phyloP scores from a whole-genome alignment of 306 rosid genomes.

The Styphnolobium japonicum region DNA sequence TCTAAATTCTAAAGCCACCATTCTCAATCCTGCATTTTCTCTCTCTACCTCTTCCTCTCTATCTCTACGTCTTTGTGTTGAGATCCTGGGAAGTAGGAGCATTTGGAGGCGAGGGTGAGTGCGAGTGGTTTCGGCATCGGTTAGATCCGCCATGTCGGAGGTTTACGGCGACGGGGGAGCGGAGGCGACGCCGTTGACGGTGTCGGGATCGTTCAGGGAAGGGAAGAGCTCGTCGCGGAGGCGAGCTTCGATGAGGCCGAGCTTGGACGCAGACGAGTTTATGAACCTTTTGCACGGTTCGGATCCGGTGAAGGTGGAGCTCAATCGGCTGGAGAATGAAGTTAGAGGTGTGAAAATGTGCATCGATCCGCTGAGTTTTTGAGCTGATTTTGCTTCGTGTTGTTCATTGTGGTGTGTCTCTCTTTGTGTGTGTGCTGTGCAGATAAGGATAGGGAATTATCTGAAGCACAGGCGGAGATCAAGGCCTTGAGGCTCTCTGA shows the following conservation, averaged over 20 bases:
- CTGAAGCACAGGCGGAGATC: conserved; percentile 97
- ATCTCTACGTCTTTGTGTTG: neutral
- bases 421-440: conserved; percentile 31
- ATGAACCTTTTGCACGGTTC: conserved; percentile 90
- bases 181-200: conserved; percentile 46
- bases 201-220: conserved; percentile 91
- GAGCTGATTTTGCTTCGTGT: conserved; percentile 35
- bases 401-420: conserved; percentile 12
- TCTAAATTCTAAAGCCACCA: conserved; percentile 35
- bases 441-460: conserved; percentile 95
- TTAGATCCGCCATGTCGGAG: conserved; percentile 92
- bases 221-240: conserved; percentile 86
- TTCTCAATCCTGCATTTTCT: conserved; percentile 26
- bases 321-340: conserved; percentile 97
- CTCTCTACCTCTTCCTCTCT: conserved; percentile 5
- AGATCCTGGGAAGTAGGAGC: conserved; percentile 48
- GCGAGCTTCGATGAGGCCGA: conserved; percentile 72
- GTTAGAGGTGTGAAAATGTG: conserved; percentile 89
- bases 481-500: conserved; percentile 86
- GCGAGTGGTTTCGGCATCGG: conserved; percentile 24
- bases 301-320: conserved; percentile 99
- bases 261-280: conserved; percentile 94
- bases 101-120: conserved; percentile 63
- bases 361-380: conserved; percentile 70
- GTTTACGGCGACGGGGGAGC: conserved; percentile 57